A percentile compares a stretch with the other conserved stretches of the same genome.
These are phyloP conservation scores for Salix exigua DNA, from an alignment of 345 rosid species.

Conservation along the genomic window DNA sequence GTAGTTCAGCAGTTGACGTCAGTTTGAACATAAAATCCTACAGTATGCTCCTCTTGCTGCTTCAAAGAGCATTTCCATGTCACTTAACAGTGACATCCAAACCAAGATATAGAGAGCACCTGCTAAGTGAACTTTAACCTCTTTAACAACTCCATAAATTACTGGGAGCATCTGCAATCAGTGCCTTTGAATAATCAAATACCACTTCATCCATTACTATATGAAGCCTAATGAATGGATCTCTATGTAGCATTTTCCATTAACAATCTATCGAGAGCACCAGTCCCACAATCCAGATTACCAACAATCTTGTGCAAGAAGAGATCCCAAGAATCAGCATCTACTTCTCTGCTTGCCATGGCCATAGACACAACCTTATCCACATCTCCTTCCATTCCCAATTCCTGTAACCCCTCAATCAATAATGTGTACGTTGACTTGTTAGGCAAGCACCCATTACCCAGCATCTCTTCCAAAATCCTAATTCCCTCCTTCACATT, in stretches of 20 bases:
- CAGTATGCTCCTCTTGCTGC: background rate
- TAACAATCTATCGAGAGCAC: slow-evolving; percentile 36
- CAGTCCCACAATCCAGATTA: slow-evolving; percentile 36
- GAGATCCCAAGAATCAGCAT: slow-evolving; percentile 54
- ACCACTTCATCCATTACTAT: background rate
- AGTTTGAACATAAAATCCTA: background rate
- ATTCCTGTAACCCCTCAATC: slow-evolving; percentile 44
- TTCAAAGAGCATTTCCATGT: background rate
- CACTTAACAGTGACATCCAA: background rate
- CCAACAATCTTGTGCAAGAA: slow-evolving; percentile 40
- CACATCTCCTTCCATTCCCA: slow-evolving; percentile 48
- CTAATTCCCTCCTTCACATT: slow-evolving; percentile 62
- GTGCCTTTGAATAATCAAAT: background rate
- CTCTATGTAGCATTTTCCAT: slow-evolving; percentile 19
- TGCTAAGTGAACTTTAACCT: background rate
- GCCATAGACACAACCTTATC: slow-evolving; percentile 46
- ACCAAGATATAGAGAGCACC: background rate
- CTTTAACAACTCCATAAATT: background rate
- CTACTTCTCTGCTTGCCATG: slow-evolving; percentile 44
- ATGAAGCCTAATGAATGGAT: background rate
- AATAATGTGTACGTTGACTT: slow-evolving; percentile 46
- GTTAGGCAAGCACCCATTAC: slow-evolving; percentile 58
- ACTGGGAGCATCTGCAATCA: background rate
- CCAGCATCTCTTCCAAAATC: slow-evolving; percentile 75
- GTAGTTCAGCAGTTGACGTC: background rate